Conservation (phyloP, 164 flowering plant genomes). For the Chloranthus sessilifolius region DNA sequence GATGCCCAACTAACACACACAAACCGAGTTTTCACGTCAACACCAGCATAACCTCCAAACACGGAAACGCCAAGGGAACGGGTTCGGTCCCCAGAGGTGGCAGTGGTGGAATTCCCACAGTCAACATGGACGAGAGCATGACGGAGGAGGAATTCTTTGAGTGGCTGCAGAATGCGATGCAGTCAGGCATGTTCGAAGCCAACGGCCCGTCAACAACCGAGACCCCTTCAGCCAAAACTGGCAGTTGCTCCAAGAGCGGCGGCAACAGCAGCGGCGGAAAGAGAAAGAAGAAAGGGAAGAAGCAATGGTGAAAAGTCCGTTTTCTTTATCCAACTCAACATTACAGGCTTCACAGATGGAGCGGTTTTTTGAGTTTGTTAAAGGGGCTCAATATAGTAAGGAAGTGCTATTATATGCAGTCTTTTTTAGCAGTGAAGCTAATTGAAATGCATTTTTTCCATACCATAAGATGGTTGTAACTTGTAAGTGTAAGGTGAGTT, state of each 20-base stretch:
- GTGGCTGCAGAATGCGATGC: constrained; percentile 82
- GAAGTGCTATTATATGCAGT: too few species aligned
- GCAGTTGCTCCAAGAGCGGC: constrained; percentile 29
- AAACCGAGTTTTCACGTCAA: constrained; percentile 95
- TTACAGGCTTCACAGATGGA: too few species aligned
- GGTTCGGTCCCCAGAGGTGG: constrained; percentile 44
- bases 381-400: too few species aligned
- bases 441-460: too few species aligned
- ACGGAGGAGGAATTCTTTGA: constrained; percentile 80
- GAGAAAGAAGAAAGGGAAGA: constrained; percentile 91
- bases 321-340: too few species aligned
- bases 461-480: too few species aligned
- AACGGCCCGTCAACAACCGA: constrained; percentile 34
- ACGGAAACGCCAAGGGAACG: constrained; percentile 34
- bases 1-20: constrained; percentile 87
- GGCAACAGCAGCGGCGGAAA: constrained; percentile 32
- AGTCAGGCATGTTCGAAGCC: constrained; percentile 66
- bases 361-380: too few species aligned
- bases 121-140: constrained; percentile 62
- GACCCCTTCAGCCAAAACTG: constrained; percentile 33
- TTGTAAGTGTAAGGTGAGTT: too few species aligned
- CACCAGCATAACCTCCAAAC: constrained; percentile 66
- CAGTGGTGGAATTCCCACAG: constrained; percentile 36
- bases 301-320: constrained; percentile 77
- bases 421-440: too few species aligned